Evolutionary conservation across 2,329 filamentous ascomycete genomes (phyloP), one percentile per base, ranked within the genome.

Genomic region (Ophiostoma fasciatum): DNA sequence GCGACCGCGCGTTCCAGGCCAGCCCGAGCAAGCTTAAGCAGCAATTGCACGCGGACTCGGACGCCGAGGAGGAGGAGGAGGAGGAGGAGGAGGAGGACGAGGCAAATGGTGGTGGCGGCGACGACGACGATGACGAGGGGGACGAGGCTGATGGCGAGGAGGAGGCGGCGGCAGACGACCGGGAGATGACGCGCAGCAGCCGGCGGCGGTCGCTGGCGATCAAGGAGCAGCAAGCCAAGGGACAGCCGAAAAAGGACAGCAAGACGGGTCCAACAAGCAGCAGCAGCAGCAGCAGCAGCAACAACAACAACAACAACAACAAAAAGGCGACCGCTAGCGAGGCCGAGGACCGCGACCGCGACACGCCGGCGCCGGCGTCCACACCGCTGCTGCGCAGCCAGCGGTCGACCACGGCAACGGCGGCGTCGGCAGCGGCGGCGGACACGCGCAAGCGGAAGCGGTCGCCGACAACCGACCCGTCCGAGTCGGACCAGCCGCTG

Each of bases 11-110:
- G 5, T 46, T 46, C 36, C 41, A 45, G 26, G 42, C 40, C n/a
- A 84, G 77, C 37, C 81, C 82, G 4, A 87, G 78, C 64, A 88
- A 85, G 61, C 68, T 85, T 41, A 74, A 74, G 46, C 72, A 78
- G 42, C 54, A 56, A 22, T 23, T 53, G 32, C 58, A 56, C 33
- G 57, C 59, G 18, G 61, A 64, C 18, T 56, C 54, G 12, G 56
- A 55, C 29, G 51, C 55, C 29, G 56, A 56, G 17, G 48, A 54
- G 23, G 56, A 57, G n/a, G 48, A 55, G 37, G 46, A 56, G 34
- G 58, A 52, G 35, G 52, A 53, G 28, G 57, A 55, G 36, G 57
- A 60, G 17, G 59, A 62, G 14, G 55, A 55, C 8, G 58, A 55
- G 3, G 30, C 13, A 19, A 47, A 51, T 22, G 57, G 56, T 15